A percentile compares a stretch with the other conserved stretches of the same genome.
Conservation (phyloP, 169 alveolate species). For the Prorocentrum cordatum region DNA sequence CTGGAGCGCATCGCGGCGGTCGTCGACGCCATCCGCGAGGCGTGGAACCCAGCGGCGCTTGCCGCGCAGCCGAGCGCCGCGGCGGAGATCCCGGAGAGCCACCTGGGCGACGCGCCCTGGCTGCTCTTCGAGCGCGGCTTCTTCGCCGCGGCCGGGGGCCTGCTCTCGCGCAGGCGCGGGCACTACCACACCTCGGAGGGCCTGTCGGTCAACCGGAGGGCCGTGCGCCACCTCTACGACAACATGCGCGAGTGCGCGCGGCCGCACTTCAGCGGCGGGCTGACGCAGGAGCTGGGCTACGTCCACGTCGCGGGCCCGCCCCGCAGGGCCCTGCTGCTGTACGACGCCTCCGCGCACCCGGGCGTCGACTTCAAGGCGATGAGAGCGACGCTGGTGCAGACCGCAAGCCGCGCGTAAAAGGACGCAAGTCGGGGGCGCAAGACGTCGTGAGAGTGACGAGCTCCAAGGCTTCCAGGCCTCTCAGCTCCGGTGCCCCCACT, state of each 20-base stretch:
- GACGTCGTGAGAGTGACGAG: no score
- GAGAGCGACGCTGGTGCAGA: neutral
- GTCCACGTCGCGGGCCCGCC: neutral
- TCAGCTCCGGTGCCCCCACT: no score
- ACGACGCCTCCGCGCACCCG: slow-evolving; percentile 25
- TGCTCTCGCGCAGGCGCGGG: neutral
- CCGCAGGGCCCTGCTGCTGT: slow-evolving; percentile 1
- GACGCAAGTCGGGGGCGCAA: no score
- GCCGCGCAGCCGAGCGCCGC: neutral
- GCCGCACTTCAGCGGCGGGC: slow-evolving; percentile 23
- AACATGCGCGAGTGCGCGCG: neutral
- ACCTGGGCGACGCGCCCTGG: neutral
- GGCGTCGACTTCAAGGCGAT: slow-evolving; percentile 13
- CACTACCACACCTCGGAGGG: slow-evolving; percentile 18
- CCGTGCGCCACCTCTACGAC: slow-evolving; percentile 13
- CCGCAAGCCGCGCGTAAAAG: no score
- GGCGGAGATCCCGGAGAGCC: neutral
- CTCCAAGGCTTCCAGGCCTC: no score
- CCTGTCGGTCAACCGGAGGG: slow-evolving; percentile 7
- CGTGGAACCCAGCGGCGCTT: slow-evolving; percentile 1
- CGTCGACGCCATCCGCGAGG: neutral
- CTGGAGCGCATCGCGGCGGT: neutral
- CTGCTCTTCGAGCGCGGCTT: slow-evolving; percentile 20
- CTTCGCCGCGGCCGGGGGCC: slow-evolving; percentile 3
- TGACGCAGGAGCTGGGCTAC: slow-evolving; percentile 41